Evolutionary conservation across 192 early-diverging fungal species (phyloP), one percentile per base, ranked within the genome.

Genomic region (Geranomyces michiganensis): DNA sequence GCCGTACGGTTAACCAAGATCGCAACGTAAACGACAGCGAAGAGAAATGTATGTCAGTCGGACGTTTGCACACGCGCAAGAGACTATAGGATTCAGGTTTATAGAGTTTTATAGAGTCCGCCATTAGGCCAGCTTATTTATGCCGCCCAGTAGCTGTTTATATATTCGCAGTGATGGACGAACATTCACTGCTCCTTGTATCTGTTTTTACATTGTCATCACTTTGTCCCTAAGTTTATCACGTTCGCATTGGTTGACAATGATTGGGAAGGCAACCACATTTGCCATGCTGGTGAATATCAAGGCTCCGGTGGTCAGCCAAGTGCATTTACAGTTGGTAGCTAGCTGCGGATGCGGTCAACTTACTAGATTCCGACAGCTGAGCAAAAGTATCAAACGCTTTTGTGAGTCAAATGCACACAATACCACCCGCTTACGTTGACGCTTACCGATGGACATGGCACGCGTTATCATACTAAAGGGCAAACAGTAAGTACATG

Each of bases 311-410:
- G 2, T 30, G 22, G 36, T 21, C 24, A n/a, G 51, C 51, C 7
- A 17, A 6, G 19, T 43, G 31, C 3, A 70, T 27, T 9, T 0
- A 26, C 4, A 22, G 17, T 56, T 31, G 6, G 30, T 14, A 7
- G 63, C 24, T 14, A 7, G 63, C 24, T n/a, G 6, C 14, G 41
- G 30, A 19, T 26, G 26, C 6, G 29, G 32, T 7, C 33, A 14
- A 70, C 68, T 70, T 61, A 70, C 68, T 68, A 74, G 10, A 74
- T 33, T 33, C 72, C 72, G 31, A 74, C 72, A 47, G 72, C 72
- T 53, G 15, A 7, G 36, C 36, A 17, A 15, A 14, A 53, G 51
- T 53, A 15, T 17, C 51, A 53, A 7, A 53, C 10, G 36, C 36
- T 3, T 3, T 7, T 3, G 36, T 41, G 36, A 41, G 36, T 41